Evolutionary conservation across 306 rosid species (phyloP).

Genomic region (Macrotyloma uniflorum): DNA sequence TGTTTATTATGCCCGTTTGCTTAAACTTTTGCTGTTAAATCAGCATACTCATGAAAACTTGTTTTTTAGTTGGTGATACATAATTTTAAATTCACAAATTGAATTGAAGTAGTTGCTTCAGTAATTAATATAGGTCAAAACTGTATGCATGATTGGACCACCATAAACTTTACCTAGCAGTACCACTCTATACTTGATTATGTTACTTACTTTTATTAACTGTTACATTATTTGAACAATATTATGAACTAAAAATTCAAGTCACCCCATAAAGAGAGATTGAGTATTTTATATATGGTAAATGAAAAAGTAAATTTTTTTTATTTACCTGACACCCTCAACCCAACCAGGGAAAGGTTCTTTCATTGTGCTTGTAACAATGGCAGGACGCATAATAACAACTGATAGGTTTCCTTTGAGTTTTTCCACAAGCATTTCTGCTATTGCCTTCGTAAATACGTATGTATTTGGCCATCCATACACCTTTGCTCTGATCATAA

Average conservation of each 20-base stretch:
- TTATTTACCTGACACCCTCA: slow-evolving; percentile 69
- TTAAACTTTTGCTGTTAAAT: neutral
- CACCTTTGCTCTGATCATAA: slow-evolving; percentile 56
- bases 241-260: neutral
- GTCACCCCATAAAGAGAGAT: neutral
- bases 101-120: neutral
- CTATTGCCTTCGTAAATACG: slow-evolving; percentile 86
- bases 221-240: neutral
- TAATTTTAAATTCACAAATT: too few species aligned
- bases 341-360: slow-evolving; percentile 93
- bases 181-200: neutral
- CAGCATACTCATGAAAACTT: neutral
- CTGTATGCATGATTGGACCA: neutral
- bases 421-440: slow-evolving; percentile 67
- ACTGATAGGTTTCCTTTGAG: slow-evolving; percentile 46
- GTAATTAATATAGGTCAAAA: neutral
- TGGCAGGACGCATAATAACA: slow-evolving; percentile 70
- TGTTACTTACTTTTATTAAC: neutral
- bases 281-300: neutral
- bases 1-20: neutral
- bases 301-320: neutral
- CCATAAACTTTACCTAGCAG: neutral
- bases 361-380: slow-evolving; percentile 71
- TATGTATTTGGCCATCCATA: slow-evolving; percentile 94
- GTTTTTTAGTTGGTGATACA: neutral